Conservation (phyloP, 306 rosid genomes). For the Ceratonia siliqua region DNA sequence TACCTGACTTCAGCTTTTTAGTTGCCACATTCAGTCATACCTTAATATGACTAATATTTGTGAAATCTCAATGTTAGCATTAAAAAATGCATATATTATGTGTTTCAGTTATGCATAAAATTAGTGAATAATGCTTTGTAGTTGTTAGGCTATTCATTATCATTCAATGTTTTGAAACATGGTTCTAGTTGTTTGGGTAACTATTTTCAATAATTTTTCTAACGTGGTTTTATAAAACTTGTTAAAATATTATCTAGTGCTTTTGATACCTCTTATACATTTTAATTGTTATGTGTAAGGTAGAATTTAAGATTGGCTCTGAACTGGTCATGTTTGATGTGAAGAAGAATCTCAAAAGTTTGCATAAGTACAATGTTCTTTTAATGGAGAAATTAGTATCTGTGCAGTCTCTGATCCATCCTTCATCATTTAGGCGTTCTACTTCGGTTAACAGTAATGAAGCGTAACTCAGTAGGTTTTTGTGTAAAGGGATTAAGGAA, state of each 20-base stretch:
- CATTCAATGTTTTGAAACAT: constrained; percentile 3
- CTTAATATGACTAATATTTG: background rate
- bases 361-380: constrained; percentile 76
- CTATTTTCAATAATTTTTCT: background rate
- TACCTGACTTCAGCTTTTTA: constrained; percentile 13
- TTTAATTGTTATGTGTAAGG: constrained; percentile 24
- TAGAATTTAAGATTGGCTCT: constrained; percentile 65
- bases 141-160: background rate
- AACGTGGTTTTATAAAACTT: background rate
- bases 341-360: constrained; percentile 66
- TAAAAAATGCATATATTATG: background rate
- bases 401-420: constrained; percentile 56
- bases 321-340: constrained; percentile 70
- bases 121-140: background rate
- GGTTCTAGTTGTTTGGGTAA: constrained; percentile 6
- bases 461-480: constrained; percentile 13
- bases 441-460: constrained; percentile 30
- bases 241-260: constrained; percentile 14
- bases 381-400: constrained; percentile 73
- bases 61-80: background rate
- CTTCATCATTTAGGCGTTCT: constrained; percentile 51
- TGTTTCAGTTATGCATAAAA: constrained; percentile 11
- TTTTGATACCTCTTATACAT: constrained; percentile 12
- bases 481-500: background rate
- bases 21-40: background rate